A percentile compares a stretch with the other conserved stretches of the same genome.
Conservation (phyloP, 495 filamentous ascomycete species). For the Platismatia glauca region DNA sequence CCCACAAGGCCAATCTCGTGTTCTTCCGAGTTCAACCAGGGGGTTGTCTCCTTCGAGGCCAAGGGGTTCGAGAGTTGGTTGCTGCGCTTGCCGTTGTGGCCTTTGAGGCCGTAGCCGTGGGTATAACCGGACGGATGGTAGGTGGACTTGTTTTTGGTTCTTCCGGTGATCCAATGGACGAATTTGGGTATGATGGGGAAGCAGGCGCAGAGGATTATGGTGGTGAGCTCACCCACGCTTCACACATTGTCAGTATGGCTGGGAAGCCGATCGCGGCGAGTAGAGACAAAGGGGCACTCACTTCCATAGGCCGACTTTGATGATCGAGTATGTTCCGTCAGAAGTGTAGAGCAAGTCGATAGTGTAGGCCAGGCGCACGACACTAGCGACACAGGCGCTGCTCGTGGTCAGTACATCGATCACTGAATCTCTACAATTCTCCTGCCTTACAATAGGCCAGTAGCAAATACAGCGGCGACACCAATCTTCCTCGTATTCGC, state of each 20-base stretch:
- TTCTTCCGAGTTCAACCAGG: neutral
- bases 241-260: neutral
- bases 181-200: neutral
- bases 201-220: neutral
- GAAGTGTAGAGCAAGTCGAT: conserved; percentile 1
- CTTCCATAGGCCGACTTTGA: conserved; percentile 7
- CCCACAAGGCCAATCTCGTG: neutral
- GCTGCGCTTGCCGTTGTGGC: neutral
- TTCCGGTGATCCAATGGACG: neutral
- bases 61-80: neutral
- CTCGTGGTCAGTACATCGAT: neutral
- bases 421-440: no score
- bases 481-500: neutral
- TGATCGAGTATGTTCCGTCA: conserved; percentile 1
- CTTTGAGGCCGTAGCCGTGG: neutral
- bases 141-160: neutral
- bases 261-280: neutral
- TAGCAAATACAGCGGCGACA: neutral
- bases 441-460: neutral
- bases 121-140: neutral
- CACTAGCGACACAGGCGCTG: conserved; percentile 10
- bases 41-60: neutral
- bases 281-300: neutral
- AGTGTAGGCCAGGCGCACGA: conserved; percentile 9
- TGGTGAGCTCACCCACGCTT: neutral